Percentiles rank a stretch among this genome's conserved stretches.
Evolutionary conservation across 768 basidiomycete genomes (phyloP).

Genomic region (Termitomyces sp.): DNA sequence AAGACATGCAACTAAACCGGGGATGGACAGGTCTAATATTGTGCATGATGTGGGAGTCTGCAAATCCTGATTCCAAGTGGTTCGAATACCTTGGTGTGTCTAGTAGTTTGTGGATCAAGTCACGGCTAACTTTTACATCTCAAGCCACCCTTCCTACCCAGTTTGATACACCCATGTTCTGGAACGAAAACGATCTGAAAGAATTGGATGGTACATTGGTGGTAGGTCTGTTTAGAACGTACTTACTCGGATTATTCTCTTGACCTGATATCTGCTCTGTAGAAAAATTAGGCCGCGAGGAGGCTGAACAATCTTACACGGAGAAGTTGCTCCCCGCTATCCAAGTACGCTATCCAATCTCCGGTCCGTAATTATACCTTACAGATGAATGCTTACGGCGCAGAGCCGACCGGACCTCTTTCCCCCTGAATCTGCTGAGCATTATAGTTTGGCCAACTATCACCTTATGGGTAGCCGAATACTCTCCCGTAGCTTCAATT

Average conservation of each 20-base stretch:
- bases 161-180: slow-evolving; percentile 95
- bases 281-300: slow-evolving; percentile 85
- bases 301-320: slow-evolving; percentile 71
- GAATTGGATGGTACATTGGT: slow-evolving; percentile 84
- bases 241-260: neutral
- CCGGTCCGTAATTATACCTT: slow-evolving; percentile 1
- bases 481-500: slow-evolving; percentile 86
- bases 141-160: slow-evolving; percentile 58
- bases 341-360: slow-evolving; percentile 35
- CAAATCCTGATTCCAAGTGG: slow-evolving; percentile 61
- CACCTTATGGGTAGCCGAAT: slow-evolving; percentile 91
- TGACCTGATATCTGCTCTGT: slow-evolving; percentile 5
- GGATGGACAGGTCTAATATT: slow-evolving; percentile 90
- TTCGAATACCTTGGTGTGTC: slow-evolving; percentile 60
- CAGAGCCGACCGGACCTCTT: slow-evolving; percentile 76
- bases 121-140: neutral
- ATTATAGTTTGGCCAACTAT: slow-evolving; percentile 69
- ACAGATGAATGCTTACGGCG: neutral
- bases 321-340: slow-evolving; percentile 67
- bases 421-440: slow-evolving; percentile 33
- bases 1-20: slow-evolving; percentile 43
- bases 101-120: neutral
- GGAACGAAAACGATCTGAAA: slow-evolving; percentile 65
- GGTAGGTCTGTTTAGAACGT: slow-evolving; percentile 51
- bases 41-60: slow-evolving; percentile 94